Percentiles rank a stretch among this genome's conserved stretches.
Conservation (phyloP, 345 rosid genomes). For the Lepidium aucheri region DNA sequence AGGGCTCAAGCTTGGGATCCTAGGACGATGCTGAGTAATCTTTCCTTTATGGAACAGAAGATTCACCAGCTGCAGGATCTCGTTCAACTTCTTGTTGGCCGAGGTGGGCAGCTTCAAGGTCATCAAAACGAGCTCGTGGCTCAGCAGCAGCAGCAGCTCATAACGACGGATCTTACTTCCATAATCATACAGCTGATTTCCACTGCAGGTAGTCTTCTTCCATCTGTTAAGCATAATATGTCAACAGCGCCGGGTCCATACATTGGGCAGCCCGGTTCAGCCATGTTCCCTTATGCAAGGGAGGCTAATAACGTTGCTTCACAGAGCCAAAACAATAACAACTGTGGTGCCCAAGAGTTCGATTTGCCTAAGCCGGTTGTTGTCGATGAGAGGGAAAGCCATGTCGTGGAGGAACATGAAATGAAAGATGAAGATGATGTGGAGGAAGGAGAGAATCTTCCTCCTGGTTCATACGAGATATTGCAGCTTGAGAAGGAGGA, state of each 20-base stretch:
- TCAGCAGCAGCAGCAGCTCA: constrained; percentile 85
- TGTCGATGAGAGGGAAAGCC: constrained; percentile 39
- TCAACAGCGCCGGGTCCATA: constrained; percentile 32
- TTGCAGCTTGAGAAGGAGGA: constrained; percentile 93
- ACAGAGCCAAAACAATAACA: constrained; percentile 32
- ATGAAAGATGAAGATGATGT: constrained; percentile 83
- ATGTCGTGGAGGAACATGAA: constrained; percentile 59
- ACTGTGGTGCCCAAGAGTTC: constrained; percentile 24
- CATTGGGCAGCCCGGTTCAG: constrained; percentile 44
- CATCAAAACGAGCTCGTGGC: constrained; percentile 46
- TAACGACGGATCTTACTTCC: constrained; percentile 85
- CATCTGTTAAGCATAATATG: constrained; percentile 63
- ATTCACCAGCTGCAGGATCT: constrained; percentile 82
- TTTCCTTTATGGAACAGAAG: constrained; percentile 81
- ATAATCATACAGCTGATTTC: constrained; percentile 90
- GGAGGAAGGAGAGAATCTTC: constrained; percentile 90
- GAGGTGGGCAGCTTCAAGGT: constrained; percentile 41
- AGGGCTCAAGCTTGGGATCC: constrained; percentile 84
- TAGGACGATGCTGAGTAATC: constrained; percentile 58
- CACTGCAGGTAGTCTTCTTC: constrained; percentile 91
- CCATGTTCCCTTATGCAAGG: constrained; percentile 34
- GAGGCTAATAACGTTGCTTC: constrained; percentile 32
- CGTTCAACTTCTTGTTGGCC: constrained; percentile 59
- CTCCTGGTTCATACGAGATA: constrained; percentile 90
- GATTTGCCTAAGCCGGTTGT: constrained; percentile 39